Base-by-base conservation (phyloP, 2,329 filamentous ascomycete genomes). In the Exophiala lecanii-corni region DNA sequence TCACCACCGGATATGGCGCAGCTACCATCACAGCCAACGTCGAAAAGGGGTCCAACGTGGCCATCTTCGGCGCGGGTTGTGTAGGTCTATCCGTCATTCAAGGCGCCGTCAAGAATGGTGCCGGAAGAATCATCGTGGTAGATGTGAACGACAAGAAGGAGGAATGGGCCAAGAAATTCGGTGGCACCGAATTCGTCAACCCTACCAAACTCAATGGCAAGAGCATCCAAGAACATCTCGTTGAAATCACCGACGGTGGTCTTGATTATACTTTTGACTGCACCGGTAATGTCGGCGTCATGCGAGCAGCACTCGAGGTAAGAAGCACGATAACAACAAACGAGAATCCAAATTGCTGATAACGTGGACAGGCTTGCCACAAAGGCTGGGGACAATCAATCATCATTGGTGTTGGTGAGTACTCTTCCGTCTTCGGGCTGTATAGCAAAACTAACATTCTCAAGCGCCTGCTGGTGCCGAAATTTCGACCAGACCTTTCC, bases 181-280 rank as follows among this genome's bases (percentile, higher is more conserved):
- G 92, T 54, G 92, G 89, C 21, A 97, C 92, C 13, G 79, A 97
- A 69, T 98, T 98, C 62, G 86, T 98, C 59, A 97, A 98, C 75
- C 92, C 92, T 33, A 81, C 76, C 47, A 83, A 91, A 67, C 72
- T 91, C 50, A 74, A 79, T 56, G 78, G 75, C 51, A 84, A 91
- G 76, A 87, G 78, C 47, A 85, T 97, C 57, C 87, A 94, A 59
- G 88, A 95, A 62, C 84, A 91, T 73, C 78, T 98, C 53, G 81
- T 97, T 56, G 91, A 97, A 70, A 89, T 97, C 84, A 98, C 92
- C 2, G 92, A 97, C 60, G 92, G 92, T 55, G 92, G 92, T 39
- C 94, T 89, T 65, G 92, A 98, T 73, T 97, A 96, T 75, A 98
- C 92, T 37, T 98, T 98, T 64, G 92, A 98, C 74, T 97, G 92